Evolutionary conservation across 1,284 basidiomycete species (phyloP).

Genomic region (Taiwanofungus camphoratus): DNA sequence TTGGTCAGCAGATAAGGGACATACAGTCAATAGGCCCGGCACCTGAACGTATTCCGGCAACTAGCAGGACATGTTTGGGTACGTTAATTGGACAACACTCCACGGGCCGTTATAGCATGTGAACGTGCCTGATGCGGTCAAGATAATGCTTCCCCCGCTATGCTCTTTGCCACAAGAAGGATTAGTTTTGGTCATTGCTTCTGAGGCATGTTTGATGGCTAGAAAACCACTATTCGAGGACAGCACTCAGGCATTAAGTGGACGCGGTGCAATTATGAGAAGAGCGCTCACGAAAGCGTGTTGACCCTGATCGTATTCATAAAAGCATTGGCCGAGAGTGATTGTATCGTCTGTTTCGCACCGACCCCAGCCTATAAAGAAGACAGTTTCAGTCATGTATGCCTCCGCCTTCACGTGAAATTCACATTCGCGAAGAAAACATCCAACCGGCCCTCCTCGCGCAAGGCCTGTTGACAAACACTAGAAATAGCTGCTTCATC

Average conservation of each 20-base stretch:
- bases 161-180: conserved; percentile 59
- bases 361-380: conserved; percentile 61
- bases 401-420: too few relatives aligned
- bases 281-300: conserved; percentile 65
- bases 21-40: conserved; percentile 84
- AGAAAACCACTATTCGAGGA: conserved; percentile 70
- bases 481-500: conserved; percentile 67
- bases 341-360: conserved; percentile 39
- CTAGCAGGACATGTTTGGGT: too few relatives aligned
- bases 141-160: conserved; percentile 78
- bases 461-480: conserved; percentile 67
- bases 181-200: conserved; percentile 71
- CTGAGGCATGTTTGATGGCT: conserved; percentile 83
- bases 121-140: conserved; percentile 78
- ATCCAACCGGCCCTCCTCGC: conserved; percentile 82
- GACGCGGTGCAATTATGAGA: neutral
- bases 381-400: too few relatives aligned
- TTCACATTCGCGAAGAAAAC: conserved; percentile 92
- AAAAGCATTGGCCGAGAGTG: conserved; percentile 63
- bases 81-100: too few relatives aligned
- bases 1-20: conserved; percentile 19
- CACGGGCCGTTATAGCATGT: too few relatives aligned
- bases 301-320: conserved; percentile 80
- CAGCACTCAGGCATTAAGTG: neutral
- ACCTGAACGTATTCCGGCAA: conserved; percentile 82